A percentile compares a stretch with the other conserved stretches of the same genome.
These are phyloP conservation scores for Yamadazyma trypodendri DNA, from an alignment of 1,139 yeast species.

Conservation along the genomic window DNA sequence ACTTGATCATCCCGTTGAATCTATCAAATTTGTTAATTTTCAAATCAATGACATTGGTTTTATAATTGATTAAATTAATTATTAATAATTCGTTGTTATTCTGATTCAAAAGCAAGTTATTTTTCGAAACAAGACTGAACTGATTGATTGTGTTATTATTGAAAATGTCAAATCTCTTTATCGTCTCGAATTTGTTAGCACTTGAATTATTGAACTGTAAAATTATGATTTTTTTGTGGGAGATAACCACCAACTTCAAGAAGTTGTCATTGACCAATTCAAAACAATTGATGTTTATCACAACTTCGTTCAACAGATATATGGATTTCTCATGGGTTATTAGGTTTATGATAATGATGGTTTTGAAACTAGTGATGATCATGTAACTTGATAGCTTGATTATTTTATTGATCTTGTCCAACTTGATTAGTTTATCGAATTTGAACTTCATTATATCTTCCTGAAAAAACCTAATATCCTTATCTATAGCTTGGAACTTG, in stretches of 20 bases:
- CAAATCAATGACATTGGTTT: slow-evolving; percentile 9
- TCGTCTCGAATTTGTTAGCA: slow-evolving; percentile 7
- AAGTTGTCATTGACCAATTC: slow-evolving; percentile 8
- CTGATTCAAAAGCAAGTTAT: slow-evolving; percentile 14
- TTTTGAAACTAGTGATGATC: slow-evolving; percentile 17
- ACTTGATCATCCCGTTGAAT: slow-evolving; percentile 15
- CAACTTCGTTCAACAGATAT: slow-evolving; percentile 11
- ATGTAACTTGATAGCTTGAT: slow-evolving; percentile 11
- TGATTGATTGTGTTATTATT: slow-evolving; percentile 17
- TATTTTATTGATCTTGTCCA: slow-evolving; percentile 16
- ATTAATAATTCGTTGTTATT: slow-evolving; percentile 14
- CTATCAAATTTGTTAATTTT: slow-evolving; percentile 8
- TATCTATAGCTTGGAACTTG: slow-evolving; percentile 6
- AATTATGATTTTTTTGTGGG: slow-evolving; percentile 11
- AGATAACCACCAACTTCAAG: slow-evolving; percentile 10
- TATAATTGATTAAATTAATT: slow-evolving; percentile 12
- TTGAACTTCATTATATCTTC: slow-evolving; percentile 16
- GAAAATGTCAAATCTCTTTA: slow-evolving; percentile 11
- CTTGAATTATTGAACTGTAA: slow-evolving; percentile 9
- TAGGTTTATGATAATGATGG: slow-evolving; percentile 13
- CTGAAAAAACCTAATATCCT: slow-evolving; percentile 10
- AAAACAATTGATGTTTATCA: slow-evolving; percentile 14
- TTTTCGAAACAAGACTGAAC: slow-evolving; percentile 14
- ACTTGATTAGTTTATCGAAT: slow-evolving; percentile 13
- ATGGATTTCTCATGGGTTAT: slow-evolving; percentile 11